A percentile compares a stretch with the other conserved stretches of the same genome.
phyloP scores from a whole-genome alignment of 352 stramenopile species.

The Phytophthora kernoviae region DNA sequence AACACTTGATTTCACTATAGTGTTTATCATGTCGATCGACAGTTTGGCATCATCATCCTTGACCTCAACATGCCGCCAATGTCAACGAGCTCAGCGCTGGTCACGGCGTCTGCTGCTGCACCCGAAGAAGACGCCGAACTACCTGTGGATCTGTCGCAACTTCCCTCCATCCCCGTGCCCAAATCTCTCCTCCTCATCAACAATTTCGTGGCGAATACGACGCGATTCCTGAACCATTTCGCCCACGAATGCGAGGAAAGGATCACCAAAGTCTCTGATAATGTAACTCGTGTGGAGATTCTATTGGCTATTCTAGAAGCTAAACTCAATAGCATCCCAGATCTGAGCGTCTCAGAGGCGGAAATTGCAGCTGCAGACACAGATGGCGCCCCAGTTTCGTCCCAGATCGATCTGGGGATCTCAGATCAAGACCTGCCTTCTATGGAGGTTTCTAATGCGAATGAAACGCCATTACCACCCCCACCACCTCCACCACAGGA shows the following conservation, averaged over 20 bases:
- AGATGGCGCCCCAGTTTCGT: slow-evolving; percentile 5
- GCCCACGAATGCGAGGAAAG: slow-evolving; percentile 84
- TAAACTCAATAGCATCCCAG: slow-evolving; percentile 85
- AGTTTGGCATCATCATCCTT: too few species aligned
- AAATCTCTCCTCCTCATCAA: slow-evolving; percentile 87
- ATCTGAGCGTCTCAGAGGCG: slow-evolving; percentile 70
- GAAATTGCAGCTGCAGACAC: slow-evolving; percentile 49
- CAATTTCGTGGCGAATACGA: slow-evolving; percentile 89
- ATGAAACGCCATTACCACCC: slow-evolving; percentile 46
- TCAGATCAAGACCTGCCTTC: slow-evolving; percentile 67
- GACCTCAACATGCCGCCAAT: slow-evolving; percentile 29
- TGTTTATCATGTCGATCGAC: too few species aligned
- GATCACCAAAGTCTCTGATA: slow-evolving; percentile 68
- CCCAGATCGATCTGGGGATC: slow-evolving; percentile 59
- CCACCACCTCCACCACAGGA: slow-evolving; percentile 46
- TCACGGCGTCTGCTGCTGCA: slow-evolving; percentile 28
- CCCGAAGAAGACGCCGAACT: slow-evolving; percentile 72
- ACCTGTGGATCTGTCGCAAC: slow-evolving; percentile 77
- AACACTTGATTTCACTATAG: too few species aligned
- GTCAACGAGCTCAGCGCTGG: slow-evolving; percentile 69
- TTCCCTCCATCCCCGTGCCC: slow-evolving; percentile 70
- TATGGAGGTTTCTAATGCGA: slow-evolving; percentile 37
- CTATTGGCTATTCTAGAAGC: slow-evolving; percentile 84
- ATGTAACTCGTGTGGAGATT: slow-evolving; percentile 85
- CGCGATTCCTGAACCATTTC: slow-evolving; percentile 89